phyloP scores from a whole-genome alignment of 345 rosid genomes.

The Aethionema arabicum region DNA sequence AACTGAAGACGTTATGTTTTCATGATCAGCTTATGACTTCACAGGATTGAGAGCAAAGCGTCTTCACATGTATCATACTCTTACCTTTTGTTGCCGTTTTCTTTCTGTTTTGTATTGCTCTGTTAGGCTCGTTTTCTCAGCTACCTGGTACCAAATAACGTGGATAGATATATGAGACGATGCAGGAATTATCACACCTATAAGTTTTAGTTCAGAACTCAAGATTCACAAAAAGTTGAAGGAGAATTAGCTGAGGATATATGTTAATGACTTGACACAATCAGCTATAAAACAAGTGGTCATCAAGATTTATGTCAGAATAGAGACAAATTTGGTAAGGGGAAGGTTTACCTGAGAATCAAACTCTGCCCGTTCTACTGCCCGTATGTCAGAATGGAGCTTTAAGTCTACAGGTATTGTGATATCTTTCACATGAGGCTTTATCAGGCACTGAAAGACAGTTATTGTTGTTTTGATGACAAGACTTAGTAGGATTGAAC shows the following conservation, averaged over 20 bases:
- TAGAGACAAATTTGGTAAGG: conserved; percentile 4
- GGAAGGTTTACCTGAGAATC: conserved; percentile 65
- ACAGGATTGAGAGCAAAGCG: neutral
- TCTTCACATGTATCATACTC: neutral
- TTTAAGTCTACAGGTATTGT: conserved; percentile 69
- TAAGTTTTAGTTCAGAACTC: neutral
- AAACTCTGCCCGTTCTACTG: conserved; percentile 84
- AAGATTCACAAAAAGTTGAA: neutral
- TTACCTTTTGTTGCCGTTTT: conserved; percentile 71
- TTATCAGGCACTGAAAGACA: conserved; percentile 56
- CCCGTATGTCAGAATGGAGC: conserved; percentile 77
- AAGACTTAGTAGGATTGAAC: neutral
- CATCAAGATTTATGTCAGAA: neutral
- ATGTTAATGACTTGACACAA: neutral
- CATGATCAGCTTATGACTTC: neutral
- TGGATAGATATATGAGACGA: neutral
- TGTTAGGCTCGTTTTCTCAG: conserved; percentile 65
- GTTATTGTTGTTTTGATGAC: too few relatives aligned
- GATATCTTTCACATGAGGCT: conserved; percentile 70
- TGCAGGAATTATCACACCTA: too few relatives aligned
- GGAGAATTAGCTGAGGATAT: neutral
- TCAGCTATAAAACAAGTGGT: conserved; percentile 2
- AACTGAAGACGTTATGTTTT: conserved; percentile 41
- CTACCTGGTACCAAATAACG: conserved; percentile 44
- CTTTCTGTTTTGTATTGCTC: conserved; percentile 87